Evolutionary conservation across 2,329 filamentous ascomycete species (phyloP).

Genomic region (Exophiala alcalophila): DNA sequence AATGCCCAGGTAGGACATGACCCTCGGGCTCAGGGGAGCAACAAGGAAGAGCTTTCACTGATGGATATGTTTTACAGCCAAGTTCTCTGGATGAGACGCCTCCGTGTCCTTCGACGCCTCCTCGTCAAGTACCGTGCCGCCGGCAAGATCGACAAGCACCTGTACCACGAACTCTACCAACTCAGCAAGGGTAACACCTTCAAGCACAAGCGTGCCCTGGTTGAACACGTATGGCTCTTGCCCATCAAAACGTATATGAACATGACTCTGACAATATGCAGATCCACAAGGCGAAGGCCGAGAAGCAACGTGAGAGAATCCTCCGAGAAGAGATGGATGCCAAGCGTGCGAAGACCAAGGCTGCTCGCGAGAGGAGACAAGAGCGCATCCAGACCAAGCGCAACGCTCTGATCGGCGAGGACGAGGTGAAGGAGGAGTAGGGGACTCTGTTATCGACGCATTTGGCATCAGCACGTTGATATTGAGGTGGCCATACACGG

Average conservation of each 20-base stretch:
- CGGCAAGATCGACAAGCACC: conserved; percentile 99
- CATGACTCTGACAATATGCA: no score
- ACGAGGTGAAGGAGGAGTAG: conserved; percentile 36
- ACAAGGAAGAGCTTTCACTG: conserved; percentile 1
- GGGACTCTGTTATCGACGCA: not conserved
- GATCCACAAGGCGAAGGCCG: conserved; percentile 99
- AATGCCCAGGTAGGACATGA: conserved; percentile 85
- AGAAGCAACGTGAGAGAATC: conserved; percentile 92
- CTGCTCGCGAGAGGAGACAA: conserved; percentile 95
- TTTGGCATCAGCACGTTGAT: no score
- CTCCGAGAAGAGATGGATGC: conserved; percentile 99
- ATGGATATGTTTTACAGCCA: conserved; percentile 57
- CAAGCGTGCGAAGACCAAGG: conserved; percentile 99
- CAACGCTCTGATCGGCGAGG: conserved; percentile 73
- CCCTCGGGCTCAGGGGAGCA: not conserved
- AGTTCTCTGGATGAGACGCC: conserved; percentile 99
- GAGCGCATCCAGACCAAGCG: conserved; percentile 91
- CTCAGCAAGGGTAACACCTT: conserved; percentile 99
- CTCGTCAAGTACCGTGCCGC: conserved; percentile 99
- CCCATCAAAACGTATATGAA: no score
- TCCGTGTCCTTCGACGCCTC: conserved; percentile 97
- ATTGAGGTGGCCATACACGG: no score
- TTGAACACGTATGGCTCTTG: conserved; percentile 94
- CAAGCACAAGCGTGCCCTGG: conserved; percentile 99
- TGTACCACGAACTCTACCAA: conserved; percentile 99